A percentile compares a stretch with the other conserved stretches of the same genome.
Evolutionary conservation across 2,329 filamentous ascomycete species (phyloP).

Genomic region (Epichloe gansuensis): DNA sequence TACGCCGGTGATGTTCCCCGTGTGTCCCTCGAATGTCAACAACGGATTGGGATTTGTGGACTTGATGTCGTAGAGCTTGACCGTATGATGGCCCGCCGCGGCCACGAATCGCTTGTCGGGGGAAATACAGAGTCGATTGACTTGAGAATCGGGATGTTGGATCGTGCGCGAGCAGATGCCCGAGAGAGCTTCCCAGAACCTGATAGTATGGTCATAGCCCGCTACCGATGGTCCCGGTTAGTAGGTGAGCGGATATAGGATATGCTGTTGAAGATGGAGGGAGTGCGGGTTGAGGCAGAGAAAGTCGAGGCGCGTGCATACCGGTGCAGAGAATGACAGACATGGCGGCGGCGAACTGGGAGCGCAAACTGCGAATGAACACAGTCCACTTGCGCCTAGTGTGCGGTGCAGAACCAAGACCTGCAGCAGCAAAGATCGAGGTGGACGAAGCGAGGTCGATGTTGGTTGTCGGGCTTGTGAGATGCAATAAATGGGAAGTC

Average conservation of each 20-base stretch:
- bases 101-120: slow-evolving; percentile 95
- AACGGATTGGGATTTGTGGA: slow-evolving; percentile 93
- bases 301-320: slow-evolving; percentile 19
- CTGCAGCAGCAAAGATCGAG: background rate
- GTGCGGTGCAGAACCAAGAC: background rate
- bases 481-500: background rate
- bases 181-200: slow-evolving; percentile 95
- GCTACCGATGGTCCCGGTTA: slow-evolving; percentile 26
- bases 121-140: slow-evolving; percentile 95
- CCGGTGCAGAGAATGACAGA: slow-evolving; percentile 53
- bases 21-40: slow-evolving; percentile 91
- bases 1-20: slow-evolving; percentile 88
- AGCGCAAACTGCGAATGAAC: background rate
- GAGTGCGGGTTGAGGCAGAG: background rate
- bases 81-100: slow-evolving; percentile 65
- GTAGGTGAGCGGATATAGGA: slow-evolving; percentile 3
- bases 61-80: slow-evolving; percentile 98
- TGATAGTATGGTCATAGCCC: slow-evolving; percentile 52
- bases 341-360: slow-evolving; percentile 26
- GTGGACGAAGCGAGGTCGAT: background rate
- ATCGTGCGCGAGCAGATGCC: slow-evolving; percentile 97
- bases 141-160: slow-evolving; percentile 94
- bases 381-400: background rate
- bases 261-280: background rate
- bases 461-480: background rate